phyloP scores from a whole-genome alignment of 768 basidiomycete species.

The Auricularia sp. region DNA sequence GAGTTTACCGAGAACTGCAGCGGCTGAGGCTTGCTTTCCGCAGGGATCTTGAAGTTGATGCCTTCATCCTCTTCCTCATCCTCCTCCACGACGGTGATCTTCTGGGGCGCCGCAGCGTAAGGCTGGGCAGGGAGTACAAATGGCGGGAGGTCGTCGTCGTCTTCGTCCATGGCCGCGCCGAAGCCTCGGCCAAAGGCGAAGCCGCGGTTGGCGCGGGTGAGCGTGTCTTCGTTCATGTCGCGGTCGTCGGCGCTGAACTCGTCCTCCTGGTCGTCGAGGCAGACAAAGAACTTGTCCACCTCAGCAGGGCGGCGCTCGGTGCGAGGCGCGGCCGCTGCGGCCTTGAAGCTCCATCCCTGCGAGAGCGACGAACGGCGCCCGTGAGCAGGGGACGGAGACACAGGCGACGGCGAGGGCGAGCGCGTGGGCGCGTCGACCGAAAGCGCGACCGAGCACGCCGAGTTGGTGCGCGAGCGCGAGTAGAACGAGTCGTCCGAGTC shows the following conservation, averaged over 20 bases:
- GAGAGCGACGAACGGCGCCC: slow-evolving; percentile 37
- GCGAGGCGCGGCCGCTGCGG: slow-evolving; percentile 13
- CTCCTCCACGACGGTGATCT: slow-evolving; percentile 29
- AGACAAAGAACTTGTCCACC: slow-evolving; percentile 73
- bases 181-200: slow-evolving; percentile 52
- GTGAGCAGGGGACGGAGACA: slow-evolving; percentile 18
- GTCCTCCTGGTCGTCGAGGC: slow-evolving; percentile 40
- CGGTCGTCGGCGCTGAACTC: slow-evolving; percentile 35
- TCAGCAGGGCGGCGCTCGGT: slow-evolving; percentile 25
- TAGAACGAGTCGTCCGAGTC: slow-evolving; percentile 33
- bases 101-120: slow-evolving; percentile 9
- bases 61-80: slow-evolving; percentile 29
- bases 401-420: slow-evolving; percentile 15
- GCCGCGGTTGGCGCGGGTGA: slow-evolving; percentile 36
- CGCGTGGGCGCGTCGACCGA: slow-evolving; percentile 19
- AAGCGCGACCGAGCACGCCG: slow-evolving; percentile 19
- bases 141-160: slow-evolving; percentile 39
- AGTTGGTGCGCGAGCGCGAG: slow-evolving; percentile 16
- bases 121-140: slow-evolving; percentile 38
- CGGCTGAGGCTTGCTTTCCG: slow-evolving; percentile 7
- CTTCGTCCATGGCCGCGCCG: slow-evolving; percentile 33
- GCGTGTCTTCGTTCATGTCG: slow-evolving; percentile 15
- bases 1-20: slow-evolving; percentile 3
- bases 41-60: not conserved
- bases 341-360: slow-evolving; percentile 58